These are phyloP conservation scores for Castanea sativa DNA, from an alignment of 306 rosid genomes.

Conservation along the genomic window DNA sequence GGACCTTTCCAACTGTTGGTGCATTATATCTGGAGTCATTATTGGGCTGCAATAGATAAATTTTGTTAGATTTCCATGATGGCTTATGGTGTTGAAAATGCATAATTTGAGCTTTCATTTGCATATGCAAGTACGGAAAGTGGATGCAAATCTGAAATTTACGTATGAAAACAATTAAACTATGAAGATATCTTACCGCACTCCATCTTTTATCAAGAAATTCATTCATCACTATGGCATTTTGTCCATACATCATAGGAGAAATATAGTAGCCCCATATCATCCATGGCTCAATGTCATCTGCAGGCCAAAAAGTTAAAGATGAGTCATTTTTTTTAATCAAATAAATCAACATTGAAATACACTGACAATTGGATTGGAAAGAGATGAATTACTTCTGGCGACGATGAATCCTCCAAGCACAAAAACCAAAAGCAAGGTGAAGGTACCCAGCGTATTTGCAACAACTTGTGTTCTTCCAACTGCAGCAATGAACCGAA, in stretches of 20 bases:
- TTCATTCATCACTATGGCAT: conserved; percentile 73
- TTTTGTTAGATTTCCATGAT: not conserved
- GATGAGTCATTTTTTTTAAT: not conserved
- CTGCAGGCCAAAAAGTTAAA: conserved; percentile 25
- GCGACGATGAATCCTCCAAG: conserved; percentile 66
- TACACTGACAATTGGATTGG: not conserved
- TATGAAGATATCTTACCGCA: conserved; percentile 28
- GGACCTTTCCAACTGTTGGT: conserved; percentile 62
- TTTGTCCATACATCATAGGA: conserved; percentile 93
- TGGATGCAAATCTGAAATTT: not conserved
- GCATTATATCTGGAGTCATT: conserved; percentile 34
- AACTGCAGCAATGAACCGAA: conserved; percentile 54
- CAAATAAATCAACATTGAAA: not conserved
- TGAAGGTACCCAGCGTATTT: conserved; percentile 44
- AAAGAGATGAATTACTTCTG: conserved; percentile 29
- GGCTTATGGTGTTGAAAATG: not conserved
- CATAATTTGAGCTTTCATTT: not conserved
- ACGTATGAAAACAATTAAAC: not conserved
- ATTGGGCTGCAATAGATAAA: conserved; percentile 47
- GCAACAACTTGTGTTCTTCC: conserved; percentile 58
- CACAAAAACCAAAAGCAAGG: conserved; percentile 41
- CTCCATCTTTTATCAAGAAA: conserved; percentile 84
- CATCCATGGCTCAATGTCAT: conserved; percentile 70
- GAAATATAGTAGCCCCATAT: conserved; percentile 71
- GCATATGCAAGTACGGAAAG: not conserved